Evolutionary conservation across 305 asterid species (phyloP).

Genomic region (Fraxinus velutina): DNA sequence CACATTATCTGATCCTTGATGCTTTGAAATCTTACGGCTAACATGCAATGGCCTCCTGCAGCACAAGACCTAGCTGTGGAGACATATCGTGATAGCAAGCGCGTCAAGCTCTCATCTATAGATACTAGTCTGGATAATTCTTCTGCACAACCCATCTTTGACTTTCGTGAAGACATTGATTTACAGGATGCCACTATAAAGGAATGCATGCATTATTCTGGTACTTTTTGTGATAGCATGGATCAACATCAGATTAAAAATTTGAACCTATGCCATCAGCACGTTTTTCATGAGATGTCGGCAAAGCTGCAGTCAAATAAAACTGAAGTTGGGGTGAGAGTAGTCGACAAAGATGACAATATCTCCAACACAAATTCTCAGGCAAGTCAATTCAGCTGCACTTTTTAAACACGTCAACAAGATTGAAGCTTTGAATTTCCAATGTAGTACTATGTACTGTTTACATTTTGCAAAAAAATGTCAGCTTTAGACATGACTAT

Average conservation of each 20-base stretch:
- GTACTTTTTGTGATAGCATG: slow-evolving; percentile 2
- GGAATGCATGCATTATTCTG: slow-evolving; percentile 14
- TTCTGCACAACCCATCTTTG: slow-evolving; percentile 15
- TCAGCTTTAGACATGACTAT: background rate
- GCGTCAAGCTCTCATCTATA: slow-evolving; percentile 32
- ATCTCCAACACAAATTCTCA: slow-evolving; percentile 21
- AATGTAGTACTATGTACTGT: background rate
- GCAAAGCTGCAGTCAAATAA: background rate
- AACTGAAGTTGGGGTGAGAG: background rate
- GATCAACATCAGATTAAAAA: slow-evolving; percentile 16
- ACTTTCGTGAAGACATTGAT: slow-evolving; percentile 18
- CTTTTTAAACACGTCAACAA: slow-evolving; percentile 23
- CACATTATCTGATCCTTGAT: background rate
- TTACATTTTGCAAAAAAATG: background rate
- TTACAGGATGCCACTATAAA: slow-evolving; percentile 11
- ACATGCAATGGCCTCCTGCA: slow-evolving; percentile 27
- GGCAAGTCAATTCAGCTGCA: slow-evolving; percentile 15
- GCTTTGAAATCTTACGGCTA: slow-evolving; percentile 1
- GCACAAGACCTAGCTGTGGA: slow-evolving; percentile 30
- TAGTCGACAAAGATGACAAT: slow-evolving; percentile 13
- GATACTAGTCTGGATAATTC: slow-evolving; percentile 13
- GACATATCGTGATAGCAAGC: slow-evolving; percentile 30
- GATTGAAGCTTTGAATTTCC: slow-evolving; percentile 25
- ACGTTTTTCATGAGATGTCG: background rate
- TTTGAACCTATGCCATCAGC: slow-evolving; percentile 14